Evolutionary conservation across 208 protist genomes (phyloP).

Genomic region (Phytomonas sp.): DNA sequence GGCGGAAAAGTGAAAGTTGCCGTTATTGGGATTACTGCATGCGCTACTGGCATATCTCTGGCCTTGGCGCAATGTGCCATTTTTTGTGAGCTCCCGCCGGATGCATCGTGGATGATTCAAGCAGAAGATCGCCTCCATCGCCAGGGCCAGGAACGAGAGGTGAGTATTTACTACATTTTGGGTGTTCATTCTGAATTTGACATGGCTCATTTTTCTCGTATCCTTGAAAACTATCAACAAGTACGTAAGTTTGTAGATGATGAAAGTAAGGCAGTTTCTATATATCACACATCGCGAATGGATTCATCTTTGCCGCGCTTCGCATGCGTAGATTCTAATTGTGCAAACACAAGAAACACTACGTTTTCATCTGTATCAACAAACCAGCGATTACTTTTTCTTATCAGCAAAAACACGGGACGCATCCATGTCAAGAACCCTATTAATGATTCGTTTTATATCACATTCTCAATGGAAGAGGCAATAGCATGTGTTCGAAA

Average conservation of each 20-base stretch:
- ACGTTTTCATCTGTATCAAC: neutral
- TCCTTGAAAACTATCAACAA: conserved; percentile 18
- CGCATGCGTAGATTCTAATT: neutral
- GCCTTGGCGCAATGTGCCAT: conserved; percentile 53
- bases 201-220: conserved; percentile 38
- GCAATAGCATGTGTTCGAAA: conserved; percentile 27
- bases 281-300: conserved; percentile 2
- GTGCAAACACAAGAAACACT: neutral
- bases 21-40: conserved; percentile 71
- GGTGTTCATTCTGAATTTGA: conserved; percentile 58
- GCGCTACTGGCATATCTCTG: conserved; percentile 67
- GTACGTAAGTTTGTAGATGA: neutral
- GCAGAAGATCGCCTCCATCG: conserved; percentile 82
- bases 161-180: conserved; percentile 59
- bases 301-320: neutral
- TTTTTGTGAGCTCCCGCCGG: conserved; percentile 80
- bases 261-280: conserved; percentile 1
- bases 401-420: conserved; percentile 54
- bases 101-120: conserved; percentile 68
- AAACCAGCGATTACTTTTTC: conserved; percentile 21
- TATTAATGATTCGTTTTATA: conserved; percentile 16
- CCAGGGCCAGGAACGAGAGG: conserved; percentile 38
- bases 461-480: conserved; percentile 36
- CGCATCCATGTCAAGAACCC: conserved; percentile 49
- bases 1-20: conserved; percentile 29